Percentiles rank a stretch among this genome's conserved stretches.
Conservation (phyloP, 2,329 filamentous ascomycete species). For the Colletotrichum coccodes region DNA sequence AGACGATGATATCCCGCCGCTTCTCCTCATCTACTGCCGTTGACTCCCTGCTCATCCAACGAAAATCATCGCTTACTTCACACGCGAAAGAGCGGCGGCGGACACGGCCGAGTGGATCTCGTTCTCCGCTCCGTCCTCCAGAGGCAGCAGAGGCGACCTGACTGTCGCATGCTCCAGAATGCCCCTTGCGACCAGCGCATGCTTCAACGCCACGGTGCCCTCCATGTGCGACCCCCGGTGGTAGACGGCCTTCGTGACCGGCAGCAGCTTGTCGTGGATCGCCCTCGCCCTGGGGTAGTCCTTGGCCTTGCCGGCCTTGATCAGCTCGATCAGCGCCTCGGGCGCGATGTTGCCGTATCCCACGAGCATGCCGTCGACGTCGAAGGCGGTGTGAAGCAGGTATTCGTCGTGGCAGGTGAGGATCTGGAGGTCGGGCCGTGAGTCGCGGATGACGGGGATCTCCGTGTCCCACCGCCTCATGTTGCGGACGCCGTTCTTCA, state of each 20-base stretch:
- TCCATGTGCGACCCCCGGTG: slow-evolving; percentile 66
- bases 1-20: neutral
- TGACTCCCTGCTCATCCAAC: neutral
- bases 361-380: slow-evolving; percentile 64
- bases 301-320: slow-evolving; percentile 58
- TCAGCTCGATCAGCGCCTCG: slow-evolving; percentile 59
- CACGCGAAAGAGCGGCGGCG: slow-evolving; percentile 35
- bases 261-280: slow-evolving; percentile 61
- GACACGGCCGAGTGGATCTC: slow-evolving; percentile 54
- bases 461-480: slow-evolving; percentile 67
- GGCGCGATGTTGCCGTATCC: slow-evolving; percentile 64
- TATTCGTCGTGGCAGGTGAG: slow-evolving; percentile 64
- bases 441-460: slow-evolving; percentile 60
- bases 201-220: slow-evolving; percentile 62
- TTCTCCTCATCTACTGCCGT: neutral
- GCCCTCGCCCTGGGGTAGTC: slow-evolving; percentile 58
- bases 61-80: neutral
- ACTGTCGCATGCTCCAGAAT: slow-evolving; percentile 61
- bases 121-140: slow-evolving; percentile 52
- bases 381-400: slow-evolving; percentile 60
- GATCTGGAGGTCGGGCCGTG: slow-evolving; percentile 60
- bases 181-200: slow-evolving; percentile 60
- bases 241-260: slow-evolving; percentile 63
- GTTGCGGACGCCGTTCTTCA: slow-evolving; percentile 67
- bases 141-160: slow-evolving; percentile 56